Evolutionary conservation across 176 grass and related monocot species (phyloP).

Genomic region (Themeda triandra): DNA sequence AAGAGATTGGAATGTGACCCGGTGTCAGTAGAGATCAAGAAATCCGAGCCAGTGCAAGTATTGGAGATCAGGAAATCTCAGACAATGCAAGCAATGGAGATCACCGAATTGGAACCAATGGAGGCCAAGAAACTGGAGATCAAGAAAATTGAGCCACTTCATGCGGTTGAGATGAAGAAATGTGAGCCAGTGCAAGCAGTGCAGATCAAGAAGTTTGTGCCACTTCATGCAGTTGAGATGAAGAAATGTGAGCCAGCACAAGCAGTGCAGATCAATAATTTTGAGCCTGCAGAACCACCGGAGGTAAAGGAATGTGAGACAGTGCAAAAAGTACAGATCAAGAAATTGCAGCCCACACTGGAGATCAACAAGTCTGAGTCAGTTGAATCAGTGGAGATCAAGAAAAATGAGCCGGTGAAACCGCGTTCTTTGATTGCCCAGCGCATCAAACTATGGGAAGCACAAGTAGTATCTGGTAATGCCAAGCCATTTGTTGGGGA

Average conservation of each 20-base stretch:
- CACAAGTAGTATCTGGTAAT: constrained; percentile 16
- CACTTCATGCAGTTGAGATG: too few species aligned
- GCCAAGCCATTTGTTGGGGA: constrained; percentile 4
- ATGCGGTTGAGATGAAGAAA: constrained; percentile 12
- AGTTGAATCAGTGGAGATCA: neutral
- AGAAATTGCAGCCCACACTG: too few species aligned
- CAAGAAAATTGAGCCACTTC: neutral
- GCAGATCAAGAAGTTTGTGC: neutral
- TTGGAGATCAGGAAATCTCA: neutral
- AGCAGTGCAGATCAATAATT: neutral
- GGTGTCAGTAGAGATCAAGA: constrained; percentile 30
- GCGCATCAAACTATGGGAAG: constrained; percentile 34
- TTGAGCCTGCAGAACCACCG: too few species aligned
- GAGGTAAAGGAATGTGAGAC: neutral
- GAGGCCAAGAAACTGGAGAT: neutral
- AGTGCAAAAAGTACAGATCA: too few species aligned
- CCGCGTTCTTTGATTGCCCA: constrained; percentile 25
- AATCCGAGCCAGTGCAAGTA: neutral
- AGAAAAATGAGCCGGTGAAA: neutral
- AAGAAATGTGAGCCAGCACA: neutral
- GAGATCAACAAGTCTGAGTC: neutral
- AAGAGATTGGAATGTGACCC: constrained; percentile 44
- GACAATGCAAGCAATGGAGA: neutral
- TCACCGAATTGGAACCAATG: neutral
- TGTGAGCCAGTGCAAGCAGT: neutral